These are phyloP conservation scores for Corymbia maculata DNA, from an alignment of 345 rosid genomes.

Conservation along the genomic window DNA sequence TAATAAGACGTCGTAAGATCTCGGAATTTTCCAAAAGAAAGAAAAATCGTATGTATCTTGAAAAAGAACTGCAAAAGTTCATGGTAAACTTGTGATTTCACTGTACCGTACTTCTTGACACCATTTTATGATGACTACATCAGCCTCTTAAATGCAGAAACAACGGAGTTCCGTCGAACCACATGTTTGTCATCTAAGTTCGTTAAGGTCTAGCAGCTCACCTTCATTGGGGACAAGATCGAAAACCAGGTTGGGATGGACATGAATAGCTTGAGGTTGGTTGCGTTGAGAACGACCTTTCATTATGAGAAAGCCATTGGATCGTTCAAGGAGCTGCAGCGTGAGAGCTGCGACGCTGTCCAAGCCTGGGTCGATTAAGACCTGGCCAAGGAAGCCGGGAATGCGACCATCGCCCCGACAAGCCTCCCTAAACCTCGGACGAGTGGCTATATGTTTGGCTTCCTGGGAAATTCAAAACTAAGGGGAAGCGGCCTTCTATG, in stretches of 20 bases:
- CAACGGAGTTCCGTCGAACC: not conserved
- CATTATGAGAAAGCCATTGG: not conserved
- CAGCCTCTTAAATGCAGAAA: not conserved
- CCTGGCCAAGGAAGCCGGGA: not conserved
- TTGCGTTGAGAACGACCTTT: not conserved
- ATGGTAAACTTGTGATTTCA: not conserved
- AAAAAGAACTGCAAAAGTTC: not conserved
- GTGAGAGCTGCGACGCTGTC: not conserved
- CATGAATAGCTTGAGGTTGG: not conserved
- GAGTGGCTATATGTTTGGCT: not conserved
- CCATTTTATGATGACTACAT: too few species aligned
- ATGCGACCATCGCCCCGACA: not conserved
- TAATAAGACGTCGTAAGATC: not conserved
- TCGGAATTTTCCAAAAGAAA: not conserved
- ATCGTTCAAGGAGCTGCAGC: not conserved
- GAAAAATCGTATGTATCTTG: not conserved
- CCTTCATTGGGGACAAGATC: rapidly evolving
- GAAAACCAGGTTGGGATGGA: not conserved
- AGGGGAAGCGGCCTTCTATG: not conserved
- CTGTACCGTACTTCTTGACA: not conserved
- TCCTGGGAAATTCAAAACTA: not conserved
- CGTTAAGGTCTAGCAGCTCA: not conserved
- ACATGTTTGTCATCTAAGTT: not conserved
- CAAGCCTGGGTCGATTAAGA: not conserved
- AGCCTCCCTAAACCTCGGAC: not conserved